Percentiles rank a stretch among this genome's conserved stretches.
These are phyloP conservation scores for Neonectria neomacrospora DNA, from an alignment of 2,329 filamentous ascomycete species.

Conservation along the genomic window DNA sequence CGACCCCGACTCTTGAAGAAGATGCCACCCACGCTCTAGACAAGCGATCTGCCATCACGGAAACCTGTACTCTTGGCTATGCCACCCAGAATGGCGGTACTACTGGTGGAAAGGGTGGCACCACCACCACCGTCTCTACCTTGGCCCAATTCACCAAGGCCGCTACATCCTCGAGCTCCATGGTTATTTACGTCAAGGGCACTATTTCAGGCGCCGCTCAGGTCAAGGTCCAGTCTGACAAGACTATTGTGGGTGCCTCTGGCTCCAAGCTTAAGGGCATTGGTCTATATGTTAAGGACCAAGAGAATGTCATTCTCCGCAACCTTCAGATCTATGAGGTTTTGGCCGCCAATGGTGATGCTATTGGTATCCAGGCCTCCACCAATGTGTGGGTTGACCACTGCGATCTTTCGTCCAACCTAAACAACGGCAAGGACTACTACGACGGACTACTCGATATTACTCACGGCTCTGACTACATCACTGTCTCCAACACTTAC, in stretches of 20 bases:
- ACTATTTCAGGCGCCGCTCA: constrained; percentile 52
- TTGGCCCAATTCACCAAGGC: constrained; percentile 59
- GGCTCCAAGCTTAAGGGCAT: constrained; percentile 55
- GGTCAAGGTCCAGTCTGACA: constrained; percentile 56
- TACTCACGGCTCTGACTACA: constrained; percentile 70
- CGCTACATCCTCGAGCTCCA: constrained; percentile 55
- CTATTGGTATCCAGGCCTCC: constrained; percentile 66
- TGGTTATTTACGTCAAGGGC: constrained; percentile 55
- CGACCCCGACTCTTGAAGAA: constrained; percentile 45
- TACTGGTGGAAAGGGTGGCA: constrained; percentile 61
- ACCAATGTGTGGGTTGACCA: constrained; percentile 75
- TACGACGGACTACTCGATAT: constrained; percentile 74
- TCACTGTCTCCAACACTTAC: constrained; percentile 57
- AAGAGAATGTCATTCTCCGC: constrained; percentile 69
- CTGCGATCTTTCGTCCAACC: constrained; percentile 70
- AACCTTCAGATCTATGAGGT: constrained; percentile 70
- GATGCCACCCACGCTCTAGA: constrained; percentile 41
- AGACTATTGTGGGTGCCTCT: constrained; percentile 55
- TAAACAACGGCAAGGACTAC: constrained; percentile 72
- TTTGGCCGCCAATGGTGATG: constrained; percentile 64
- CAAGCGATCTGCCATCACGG: constrained; percentile 50
- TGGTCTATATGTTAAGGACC: constrained; percentile 63
- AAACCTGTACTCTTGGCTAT: constrained; percentile 49
- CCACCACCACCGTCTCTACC: constrained; percentile 55
- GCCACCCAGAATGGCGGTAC: constrained; percentile 54